Conservation (phyloP, 2,329 filamentous ascomycete genomes). For the Dactylonectria macrodidyma region DNA sequence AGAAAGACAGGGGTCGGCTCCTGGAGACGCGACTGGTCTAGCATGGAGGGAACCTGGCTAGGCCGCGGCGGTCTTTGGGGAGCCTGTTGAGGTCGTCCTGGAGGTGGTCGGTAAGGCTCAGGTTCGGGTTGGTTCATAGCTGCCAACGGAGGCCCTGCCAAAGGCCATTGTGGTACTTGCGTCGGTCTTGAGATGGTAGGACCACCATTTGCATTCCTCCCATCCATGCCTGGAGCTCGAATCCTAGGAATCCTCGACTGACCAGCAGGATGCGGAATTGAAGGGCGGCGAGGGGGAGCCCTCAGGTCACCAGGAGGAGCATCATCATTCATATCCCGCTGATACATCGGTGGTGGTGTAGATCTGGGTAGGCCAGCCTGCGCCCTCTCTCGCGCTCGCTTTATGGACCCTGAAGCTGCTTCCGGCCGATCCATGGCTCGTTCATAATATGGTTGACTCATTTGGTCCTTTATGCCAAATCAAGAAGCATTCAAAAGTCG, state of each 20-base stretch:
- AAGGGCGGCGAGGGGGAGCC: conserved; percentile 48
- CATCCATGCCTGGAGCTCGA: conserved; percentile 38
- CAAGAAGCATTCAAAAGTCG: conserved; percentile 39
- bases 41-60: conserved; percentile 71
- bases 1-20: conserved; percentile 69
- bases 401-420: conserved; percentile 64
- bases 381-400: conserved; percentile 68
- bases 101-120: conserved; percentile 65
- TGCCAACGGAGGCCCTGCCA: conserved; percentile 58
- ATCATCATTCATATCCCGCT: conserved; percentile 48
- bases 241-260: conserved; percentile 38
- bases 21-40: conserved; percentile 70
- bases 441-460: conserved; percentile 71
- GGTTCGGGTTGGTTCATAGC: conserved; percentile 50
- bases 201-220: conserved; percentile 44
- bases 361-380: conserved; percentile 56
- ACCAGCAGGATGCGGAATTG: conserved; percentile 36
- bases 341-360: conserved; percentile 37
- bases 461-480: conserved; percentile 56
- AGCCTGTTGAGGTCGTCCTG: conserved; percentile 63
- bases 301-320: conserved; percentile 43
- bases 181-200: conserved; percentile 68
- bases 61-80: conserved; percentile 74
- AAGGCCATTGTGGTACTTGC: conserved; percentile 69
- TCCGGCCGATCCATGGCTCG: conserved; percentile 64